Percentiles rank a stretch among this genome's conserved stretches.
Conservation (phyloP, 164 flowering plant species). For the Akebia trifoliata region DNA sequence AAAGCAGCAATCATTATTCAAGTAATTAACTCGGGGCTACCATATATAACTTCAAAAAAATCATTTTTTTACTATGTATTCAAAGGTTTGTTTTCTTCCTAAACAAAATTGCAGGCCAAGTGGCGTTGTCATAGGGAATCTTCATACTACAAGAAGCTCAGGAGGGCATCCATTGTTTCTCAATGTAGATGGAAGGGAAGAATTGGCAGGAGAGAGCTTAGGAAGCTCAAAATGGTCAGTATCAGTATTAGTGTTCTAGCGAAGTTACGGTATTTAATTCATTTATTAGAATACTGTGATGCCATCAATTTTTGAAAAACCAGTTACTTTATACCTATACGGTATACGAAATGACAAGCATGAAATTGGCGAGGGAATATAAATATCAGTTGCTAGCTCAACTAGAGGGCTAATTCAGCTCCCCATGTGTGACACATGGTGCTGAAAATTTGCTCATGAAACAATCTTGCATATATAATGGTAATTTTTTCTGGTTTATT, state of each 20-base stretch:
- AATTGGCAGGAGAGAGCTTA: conserved; percentile 45
- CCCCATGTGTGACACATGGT: neutral
- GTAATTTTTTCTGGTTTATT: too few species aligned
- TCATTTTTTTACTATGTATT: neutral
- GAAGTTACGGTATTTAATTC: neutral
- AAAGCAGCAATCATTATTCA: conserved; percentile 64
- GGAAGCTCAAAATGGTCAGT: conserved; percentile 54
- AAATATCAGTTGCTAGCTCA: neutral
- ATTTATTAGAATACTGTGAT: neutral
- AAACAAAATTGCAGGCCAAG: conserved; percentile 43
- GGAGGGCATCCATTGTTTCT: conserved; percentile 42
- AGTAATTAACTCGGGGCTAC: conserved; percentile 31
- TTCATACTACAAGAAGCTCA: conserved; percentile 53
- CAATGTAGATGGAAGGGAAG: conserved; percentile 74
- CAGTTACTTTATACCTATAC: too few species aligned
- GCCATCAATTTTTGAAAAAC: too few species aligned
- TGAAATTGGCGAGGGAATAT: too few species aligned
- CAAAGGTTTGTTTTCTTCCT: neutral
- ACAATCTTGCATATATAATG: too few species aligned
- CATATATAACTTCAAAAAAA: neutral
- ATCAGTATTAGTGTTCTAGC: neutral
- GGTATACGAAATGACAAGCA: too few species aligned
- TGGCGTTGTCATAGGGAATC: conserved; percentile 59
- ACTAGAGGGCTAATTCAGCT: neutral
- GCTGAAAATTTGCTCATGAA: neutral